Evolutionary conservation across 768 basidiomycete species (phyloP).

Genomic region (Austroboletus eburneus): DNA sequence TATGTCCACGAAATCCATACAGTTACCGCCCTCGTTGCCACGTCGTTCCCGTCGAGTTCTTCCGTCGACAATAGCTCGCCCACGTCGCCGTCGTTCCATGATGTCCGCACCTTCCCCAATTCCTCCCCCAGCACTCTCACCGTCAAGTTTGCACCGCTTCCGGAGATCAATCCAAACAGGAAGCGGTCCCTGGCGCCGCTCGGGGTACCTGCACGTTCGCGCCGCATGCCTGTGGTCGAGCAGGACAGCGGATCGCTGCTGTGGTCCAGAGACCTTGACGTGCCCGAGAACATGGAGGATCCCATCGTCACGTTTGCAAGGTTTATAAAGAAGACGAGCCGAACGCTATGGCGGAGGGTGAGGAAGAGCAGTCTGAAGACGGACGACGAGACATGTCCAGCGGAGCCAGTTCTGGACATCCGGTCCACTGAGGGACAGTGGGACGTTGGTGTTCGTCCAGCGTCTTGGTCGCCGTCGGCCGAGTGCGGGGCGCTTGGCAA

Average conservation of each 20-base stretch:
- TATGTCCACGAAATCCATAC: constrained; percentile 17
- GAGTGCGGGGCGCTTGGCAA: constrained; percentile 20
- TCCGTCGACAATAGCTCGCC: constrained; percentile 15
- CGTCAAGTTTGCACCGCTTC: constrained; percentile 59
- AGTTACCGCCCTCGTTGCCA: constrained; percentile 8
- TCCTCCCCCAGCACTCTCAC: constrained; percentile 24
- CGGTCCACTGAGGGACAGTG: constrained; percentile 21
- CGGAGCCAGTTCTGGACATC: constrained; percentile 19
- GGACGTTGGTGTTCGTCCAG: constrained; percentile 3
- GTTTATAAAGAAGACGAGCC: constrained; percentile 44
- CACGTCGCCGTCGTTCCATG: too few species aligned
- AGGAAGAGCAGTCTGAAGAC: constrained; percentile 32
- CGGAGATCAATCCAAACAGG: constrained; percentile 46
- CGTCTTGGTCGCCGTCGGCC: constrained; percentile 24
- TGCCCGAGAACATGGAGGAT: constrained; percentile 39
- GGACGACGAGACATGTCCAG: constrained; percentile 8
- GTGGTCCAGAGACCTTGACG: constrained; percentile 20
- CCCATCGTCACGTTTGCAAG: constrained; percentile 47
- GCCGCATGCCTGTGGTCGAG: constrained; percentile 18
- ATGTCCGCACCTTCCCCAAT: constrained; percentile 12
- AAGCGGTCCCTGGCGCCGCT: constrained; percentile 48
- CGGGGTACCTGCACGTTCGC: constrained; percentile 46
- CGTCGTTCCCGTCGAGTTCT: constrained; percentile 11
- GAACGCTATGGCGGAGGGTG: constrained; percentile 43
- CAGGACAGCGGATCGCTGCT: constrained; percentile 19